A percentile compares a stretch with the other conserved stretches of the same genome.
Conservation (phyloP, 257 asterid genomes). For the Salvia splendens region DNA sequence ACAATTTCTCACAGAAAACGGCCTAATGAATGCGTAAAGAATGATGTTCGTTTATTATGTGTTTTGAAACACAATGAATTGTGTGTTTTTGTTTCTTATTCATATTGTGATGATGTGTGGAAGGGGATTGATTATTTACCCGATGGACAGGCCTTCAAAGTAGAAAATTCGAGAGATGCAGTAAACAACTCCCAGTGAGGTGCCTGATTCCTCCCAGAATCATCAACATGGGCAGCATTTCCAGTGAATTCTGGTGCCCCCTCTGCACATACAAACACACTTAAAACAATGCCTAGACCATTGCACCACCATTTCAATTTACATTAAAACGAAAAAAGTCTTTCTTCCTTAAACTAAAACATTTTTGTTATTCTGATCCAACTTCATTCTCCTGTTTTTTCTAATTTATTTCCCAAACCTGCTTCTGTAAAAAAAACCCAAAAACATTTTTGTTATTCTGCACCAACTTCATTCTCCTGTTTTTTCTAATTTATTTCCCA, state of each 20-base stretch:
- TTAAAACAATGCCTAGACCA: no score
- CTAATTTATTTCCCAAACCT: neutral
- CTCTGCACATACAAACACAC: slow-evolving; percentile 51
- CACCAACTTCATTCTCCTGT: neutral
- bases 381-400: neutral
- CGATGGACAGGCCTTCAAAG: slow-evolving; percentile 62
- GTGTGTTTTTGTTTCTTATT: neutral
- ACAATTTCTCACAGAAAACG: neutral
- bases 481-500: neutral
- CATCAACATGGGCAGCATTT: slow-evolving; percentile 70
- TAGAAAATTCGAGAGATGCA: slow-evolving; percentile 61
- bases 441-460: neutral
- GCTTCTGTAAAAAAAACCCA: neutral
- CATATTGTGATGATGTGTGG: neutral
- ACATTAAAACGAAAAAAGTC: neutral
- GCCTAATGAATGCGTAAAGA: neutral
- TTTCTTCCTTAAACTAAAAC: neutral
- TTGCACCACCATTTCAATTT: no score
- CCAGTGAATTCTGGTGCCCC: slow-evolving; percentile 96
- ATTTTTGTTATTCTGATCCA: neutral
- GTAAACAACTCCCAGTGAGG: slow-evolving; percentile 58
- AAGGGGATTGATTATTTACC: slow-evolving; percentile 47
- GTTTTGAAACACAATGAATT: no score
- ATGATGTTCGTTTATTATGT: neutral
- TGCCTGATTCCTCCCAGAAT: slow-evolving; percentile 73